Conservation (phyloP, 2,329 filamentous ascomycete genomes). For the Paecilomyces variotii region DNA sequence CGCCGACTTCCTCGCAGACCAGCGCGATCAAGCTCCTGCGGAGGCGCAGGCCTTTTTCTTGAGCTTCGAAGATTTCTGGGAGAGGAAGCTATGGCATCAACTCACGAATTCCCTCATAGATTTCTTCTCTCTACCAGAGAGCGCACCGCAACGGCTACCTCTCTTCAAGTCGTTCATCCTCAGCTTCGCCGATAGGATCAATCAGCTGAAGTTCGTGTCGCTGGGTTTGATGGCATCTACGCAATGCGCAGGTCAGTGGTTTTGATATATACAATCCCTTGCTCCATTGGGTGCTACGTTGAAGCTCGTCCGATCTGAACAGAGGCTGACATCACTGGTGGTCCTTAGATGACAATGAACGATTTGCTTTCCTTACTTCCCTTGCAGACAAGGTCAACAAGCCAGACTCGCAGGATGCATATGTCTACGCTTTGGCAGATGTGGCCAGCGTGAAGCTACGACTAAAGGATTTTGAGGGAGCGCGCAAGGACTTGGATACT, state of each 20-base stretch:
- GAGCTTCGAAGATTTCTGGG: constrained; percentile 93
- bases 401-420: constrained; percentile 86
- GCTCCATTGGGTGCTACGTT: constrained; percentile 3
- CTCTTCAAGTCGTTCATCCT: constrained; percentile 94
- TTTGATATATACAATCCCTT: not conserved
- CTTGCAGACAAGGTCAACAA: constrained; percentile 86
- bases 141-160: constrained; percentile 72
- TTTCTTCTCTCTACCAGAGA: constrained; percentile 78
- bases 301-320: not conserved
- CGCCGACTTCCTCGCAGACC: constrained; percentile 82
- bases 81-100: constrained; percentile 98
- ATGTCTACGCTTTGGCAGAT: constrained; percentile 86
- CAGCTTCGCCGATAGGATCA: constrained; percentile 97
- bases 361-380: constrained; percentile 72
- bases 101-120: constrained; percentile 81
- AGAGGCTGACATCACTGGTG: constrained; percentile 5
- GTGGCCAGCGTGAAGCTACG: constrained; percentile 81
- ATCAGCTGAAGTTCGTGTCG: constrained; percentile 93
- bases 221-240: constrained; percentile 79
- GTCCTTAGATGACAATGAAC: constrained; percentile 70
- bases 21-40: constrained; percentile 79
- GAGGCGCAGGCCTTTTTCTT: constrained; percentile 83
- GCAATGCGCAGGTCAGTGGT: constrained; percentile 50
- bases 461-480: constrained; percentile 69
- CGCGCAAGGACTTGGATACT: constrained; percentile 76